phyloP scores from a whole-genome alignment of 2,329 filamentous ascomycete genomes.

The Fusarium aywerte region DNA sequence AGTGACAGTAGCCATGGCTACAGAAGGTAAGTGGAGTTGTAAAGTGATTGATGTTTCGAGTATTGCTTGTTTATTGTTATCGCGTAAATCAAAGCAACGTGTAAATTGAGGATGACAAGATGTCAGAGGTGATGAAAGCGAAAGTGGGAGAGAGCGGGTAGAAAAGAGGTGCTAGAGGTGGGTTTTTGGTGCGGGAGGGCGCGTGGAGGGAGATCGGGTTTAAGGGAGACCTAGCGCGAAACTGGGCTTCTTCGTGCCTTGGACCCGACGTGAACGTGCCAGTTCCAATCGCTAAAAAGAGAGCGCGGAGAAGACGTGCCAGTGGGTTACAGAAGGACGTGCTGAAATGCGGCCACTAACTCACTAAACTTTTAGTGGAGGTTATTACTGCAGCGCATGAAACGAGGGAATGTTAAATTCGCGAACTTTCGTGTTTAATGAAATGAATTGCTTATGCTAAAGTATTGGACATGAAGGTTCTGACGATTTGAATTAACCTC shows the following conservation, averaged over 20 bases:
- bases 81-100: conserved; percentile 22
- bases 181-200: conserved; percentile 38
- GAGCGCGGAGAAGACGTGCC: background rate
- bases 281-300: too few relatives aligned
- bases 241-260: conserved; percentile 32
- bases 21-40: background rate
- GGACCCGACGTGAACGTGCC: conserved; percentile 25
- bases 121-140: conserved; percentile 4
- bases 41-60: background rate
- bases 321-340: background rate
- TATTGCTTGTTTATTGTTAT: conserved; percentile 31
- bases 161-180: conserved; percentile 37
- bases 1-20: conserved; percentile 64
- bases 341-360: background rate
- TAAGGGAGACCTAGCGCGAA: conserved; percentile 35
- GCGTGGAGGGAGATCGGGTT: conserved; percentile 38
- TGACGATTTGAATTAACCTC: too few relatives aligned
- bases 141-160: conserved; percentile 35
- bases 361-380: conserved; percentile 1
- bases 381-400: conserved; percentile 1
- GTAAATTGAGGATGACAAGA: conserved; percentile 14
- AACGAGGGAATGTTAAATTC: conserved; percentile 15
- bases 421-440: conserved; percentile 15
- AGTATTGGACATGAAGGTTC: background rate
- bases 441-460: background rate